These are phyloP conservation scores for Suhomyces pyralidae DNA, from an alignment of 805 yeast genomes.

Conservation along the genomic window DNA sequence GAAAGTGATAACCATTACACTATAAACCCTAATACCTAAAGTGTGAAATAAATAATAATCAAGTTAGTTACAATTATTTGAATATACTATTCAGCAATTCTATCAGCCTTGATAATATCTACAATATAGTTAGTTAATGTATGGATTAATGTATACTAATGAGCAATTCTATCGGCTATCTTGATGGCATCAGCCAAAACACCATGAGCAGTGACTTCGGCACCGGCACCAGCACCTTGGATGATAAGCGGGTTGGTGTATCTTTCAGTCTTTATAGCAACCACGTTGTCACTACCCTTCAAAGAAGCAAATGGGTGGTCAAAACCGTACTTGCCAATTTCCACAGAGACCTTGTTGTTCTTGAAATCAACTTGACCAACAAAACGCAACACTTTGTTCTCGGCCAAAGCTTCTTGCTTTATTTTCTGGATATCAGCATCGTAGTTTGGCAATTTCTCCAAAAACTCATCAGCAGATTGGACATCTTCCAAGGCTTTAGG, in stretches of 20 bases:
- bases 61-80: too few relatives aligned
- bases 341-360: constrained; percentile 71
- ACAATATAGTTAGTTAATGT: neutral
- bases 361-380: constrained; percentile 87
- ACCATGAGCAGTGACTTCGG: constrained; percentile 70
- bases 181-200: constrained; percentile 91
- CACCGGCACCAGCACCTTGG: constrained; percentile 98
- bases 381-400: constrained; percentile 86
- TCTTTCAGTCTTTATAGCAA: constrained; percentile 87
- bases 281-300: constrained; percentile 94
- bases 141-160: constrained; percentile 16
- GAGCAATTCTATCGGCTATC: constrained; percentile 80
- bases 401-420: constrained; percentile 76
- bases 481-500: constrained; percentile 81
- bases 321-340: constrained; percentile 78
- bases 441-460: constrained; percentile 75
- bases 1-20: too few relatives aligned
- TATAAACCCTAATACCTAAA: too few relatives aligned
- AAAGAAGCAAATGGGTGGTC: constrained; percentile 95
- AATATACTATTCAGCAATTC: too few relatives aligned
- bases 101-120: too few relatives aligned
- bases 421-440: constrained; percentile 76
- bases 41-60: too few relatives aligned
- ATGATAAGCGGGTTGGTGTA: constrained; percentile 89
- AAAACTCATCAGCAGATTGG: constrained; percentile 70